Conservation (phyloP, 2,329 filamentous ascomycete genomes). For the Aureobasidium uvarum region DNA sequence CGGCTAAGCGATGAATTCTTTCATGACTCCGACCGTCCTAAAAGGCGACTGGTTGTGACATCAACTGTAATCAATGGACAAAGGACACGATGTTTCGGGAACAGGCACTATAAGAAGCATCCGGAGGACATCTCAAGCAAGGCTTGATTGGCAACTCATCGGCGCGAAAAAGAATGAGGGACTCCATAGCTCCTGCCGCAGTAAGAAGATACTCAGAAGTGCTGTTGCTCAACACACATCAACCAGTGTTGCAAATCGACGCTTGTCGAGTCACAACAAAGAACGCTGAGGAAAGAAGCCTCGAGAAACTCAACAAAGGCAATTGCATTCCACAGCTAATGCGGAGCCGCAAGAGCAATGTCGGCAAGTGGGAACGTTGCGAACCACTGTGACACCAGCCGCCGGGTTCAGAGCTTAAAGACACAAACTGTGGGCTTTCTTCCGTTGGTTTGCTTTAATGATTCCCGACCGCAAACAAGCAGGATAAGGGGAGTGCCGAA, state of each 20-base stretch:
- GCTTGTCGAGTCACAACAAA: neutral
- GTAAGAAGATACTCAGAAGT: neutral
- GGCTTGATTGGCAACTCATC: too few species aligned
- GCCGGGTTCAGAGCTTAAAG: neutral
- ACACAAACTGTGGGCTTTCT: too few species aligned
- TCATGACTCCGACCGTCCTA: neutral
- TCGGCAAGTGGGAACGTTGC: neutral
- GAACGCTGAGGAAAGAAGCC: neutral
- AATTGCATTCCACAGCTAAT: constrained; percentile 5
- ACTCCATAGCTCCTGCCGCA: neutral
- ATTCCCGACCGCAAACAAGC: neutral
- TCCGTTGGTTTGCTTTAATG: too few species aligned
- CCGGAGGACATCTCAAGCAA: neutral
- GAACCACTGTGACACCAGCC: neutral
- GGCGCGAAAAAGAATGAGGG: neutral
- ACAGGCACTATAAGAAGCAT: too few species aligned
- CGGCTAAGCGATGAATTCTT: neutral
- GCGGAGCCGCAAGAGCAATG: neutral
- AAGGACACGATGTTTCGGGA: neutral
- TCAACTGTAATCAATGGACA: constrained; percentile 9
- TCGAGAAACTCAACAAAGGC: neutral
- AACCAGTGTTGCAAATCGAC: neutral
- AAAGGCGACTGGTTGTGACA: neutral
- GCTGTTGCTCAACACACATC: neutral
- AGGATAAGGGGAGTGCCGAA: neutral